Conservation (phyloP, 352 stramenopile species). For the Phytopythium kandeliae region DNA sequence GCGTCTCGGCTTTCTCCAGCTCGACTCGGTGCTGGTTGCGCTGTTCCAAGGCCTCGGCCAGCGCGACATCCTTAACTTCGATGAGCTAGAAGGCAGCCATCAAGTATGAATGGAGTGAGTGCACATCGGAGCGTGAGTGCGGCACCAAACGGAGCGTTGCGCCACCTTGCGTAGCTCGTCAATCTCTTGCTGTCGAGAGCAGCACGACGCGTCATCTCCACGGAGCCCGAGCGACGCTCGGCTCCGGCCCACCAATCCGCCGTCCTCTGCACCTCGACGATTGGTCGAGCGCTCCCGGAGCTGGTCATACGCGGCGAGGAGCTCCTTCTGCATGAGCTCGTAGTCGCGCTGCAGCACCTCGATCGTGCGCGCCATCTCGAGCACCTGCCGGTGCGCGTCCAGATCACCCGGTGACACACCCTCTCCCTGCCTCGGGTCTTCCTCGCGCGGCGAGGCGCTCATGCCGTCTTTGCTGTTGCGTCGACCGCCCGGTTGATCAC, state of each 20-base stretch:
- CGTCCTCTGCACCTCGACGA: not conserved
- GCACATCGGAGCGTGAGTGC: too few relatives aligned
- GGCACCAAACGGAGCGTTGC: too few relatives aligned
- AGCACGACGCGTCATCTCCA: not conserved
- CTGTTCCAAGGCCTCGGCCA: constrained; percentile 50
- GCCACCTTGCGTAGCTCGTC: constrained; percentile 6
- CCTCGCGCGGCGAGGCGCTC: not conserved
- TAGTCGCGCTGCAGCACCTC: constrained; percentile 58
- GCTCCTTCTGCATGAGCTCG: constrained; percentile 43
- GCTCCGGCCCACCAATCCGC: not conserved
- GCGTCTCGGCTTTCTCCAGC: constrained; percentile 34
- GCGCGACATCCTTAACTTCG: constrained; percentile 44
- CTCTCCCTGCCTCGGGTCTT: not conserved
- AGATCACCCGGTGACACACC: constrained; percentile 17
- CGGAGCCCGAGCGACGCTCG: not conserved
- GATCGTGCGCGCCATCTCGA: constrained; percentile 58
- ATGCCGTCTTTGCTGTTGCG: not conserved
- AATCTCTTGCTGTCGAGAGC: constrained; percentile 4
- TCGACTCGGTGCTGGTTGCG: constrained; percentile 45
- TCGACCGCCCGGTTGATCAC: not conserved
- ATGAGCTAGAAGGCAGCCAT: constrained; percentile 20
- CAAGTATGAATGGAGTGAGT: too few relatives aligned
- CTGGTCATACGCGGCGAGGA: constrained; percentile 45
- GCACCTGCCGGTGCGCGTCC: constrained; percentile 51
- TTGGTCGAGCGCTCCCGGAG: constrained; percentile 26